Conservation (phyloP, 2,329 filamentous ascomycete species). For the Podosphaera fusca region DNA sequence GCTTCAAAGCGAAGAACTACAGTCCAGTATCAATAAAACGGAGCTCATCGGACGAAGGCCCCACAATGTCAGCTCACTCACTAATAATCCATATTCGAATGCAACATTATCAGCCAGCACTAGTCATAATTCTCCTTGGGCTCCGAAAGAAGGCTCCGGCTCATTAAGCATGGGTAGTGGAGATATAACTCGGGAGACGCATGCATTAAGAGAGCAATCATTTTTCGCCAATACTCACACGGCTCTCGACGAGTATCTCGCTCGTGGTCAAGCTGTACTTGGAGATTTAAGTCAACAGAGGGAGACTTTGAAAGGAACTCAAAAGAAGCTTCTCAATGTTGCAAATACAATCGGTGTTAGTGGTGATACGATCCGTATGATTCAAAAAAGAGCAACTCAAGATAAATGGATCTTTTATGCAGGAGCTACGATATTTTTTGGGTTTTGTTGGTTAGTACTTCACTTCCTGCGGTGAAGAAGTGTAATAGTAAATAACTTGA, state of each 20-base stretch:
- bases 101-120: slow-evolving; percentile 14
- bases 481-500: background rate
- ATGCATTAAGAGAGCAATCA: slow-evolving; percentile 70
- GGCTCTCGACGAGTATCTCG: slow-evolving; percentile 83
- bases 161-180: slow-evolving; percentile 25
- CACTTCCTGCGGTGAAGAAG: slow-evolving; percentile 26
- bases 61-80: slow-evolving; percentile 39
- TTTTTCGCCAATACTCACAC: slow-evolving; percentile 67
- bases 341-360: slow-evolving; percentile 85
- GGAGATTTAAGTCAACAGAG: slow-evolving; percentile 73
- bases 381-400: slow-evolving; percentile 73
- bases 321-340: slow-evolving; percentile 72
- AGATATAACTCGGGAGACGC: slow-evolving; percentile 51
- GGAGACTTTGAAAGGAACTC: slow-evolving; percentile 87
- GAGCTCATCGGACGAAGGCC: slow-evolving; percentile 73
- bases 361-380: slow-evolving; percentile 91
- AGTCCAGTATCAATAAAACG: slow-evolving; percentile 40
- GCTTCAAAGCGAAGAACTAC: slow-evolving; percentile 50
- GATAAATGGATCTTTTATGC: slow-evolving; percentile 97
- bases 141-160: slow-evolving; percentile 8
- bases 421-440: slow-evolving; percentile 66
- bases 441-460: slow-evolving; percentile 79
- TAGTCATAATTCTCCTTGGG: slow-evolving; percentile 12
- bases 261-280: slow-evolving; percentile 71
- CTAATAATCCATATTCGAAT: slow-evolving; percentile 75